phyloP scores from a whole-genome alignment of 1,284 basidiomycete genomes.

The Rhodofomes roseus region DNA sequence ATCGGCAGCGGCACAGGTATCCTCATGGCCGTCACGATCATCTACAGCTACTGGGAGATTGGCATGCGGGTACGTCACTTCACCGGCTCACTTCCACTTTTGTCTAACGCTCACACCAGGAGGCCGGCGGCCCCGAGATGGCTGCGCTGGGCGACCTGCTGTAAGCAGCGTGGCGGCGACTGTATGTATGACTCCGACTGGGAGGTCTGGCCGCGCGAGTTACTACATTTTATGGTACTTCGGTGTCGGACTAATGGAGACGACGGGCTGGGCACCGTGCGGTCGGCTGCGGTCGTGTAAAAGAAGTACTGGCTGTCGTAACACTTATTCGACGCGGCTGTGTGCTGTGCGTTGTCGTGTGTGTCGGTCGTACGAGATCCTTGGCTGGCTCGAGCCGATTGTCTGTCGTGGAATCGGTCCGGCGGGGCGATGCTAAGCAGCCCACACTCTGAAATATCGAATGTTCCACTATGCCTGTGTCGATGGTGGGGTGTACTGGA shows the following conservation, averaged over 20 bases:
- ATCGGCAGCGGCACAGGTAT: slow-evolving; percentile 98
- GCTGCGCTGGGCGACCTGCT: neutral
- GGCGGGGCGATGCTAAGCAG: no score
- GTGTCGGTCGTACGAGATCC: no score
- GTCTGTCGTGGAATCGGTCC: no score
- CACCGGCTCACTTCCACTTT: neutral
- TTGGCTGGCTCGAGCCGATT: no score
- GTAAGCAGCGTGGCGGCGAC: neutral
- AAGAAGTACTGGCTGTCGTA: neutral
- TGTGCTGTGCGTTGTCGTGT: no score
- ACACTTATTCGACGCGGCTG: neutral
- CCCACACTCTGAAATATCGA: no score
- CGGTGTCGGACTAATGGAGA: neutral
- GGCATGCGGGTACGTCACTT: slow-evolving; percentile 54
- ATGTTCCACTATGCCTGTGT: no score
- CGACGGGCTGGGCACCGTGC: neutral
- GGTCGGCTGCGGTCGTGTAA: neutral
- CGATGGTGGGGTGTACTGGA: no score
- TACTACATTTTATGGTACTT: neutral
- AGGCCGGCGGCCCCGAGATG: neutral
- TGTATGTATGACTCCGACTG: no score
- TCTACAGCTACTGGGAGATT: slow-evolving; percentile 89
- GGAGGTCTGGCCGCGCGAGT: neutral
- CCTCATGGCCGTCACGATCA: slow-evolving; percentile 96
- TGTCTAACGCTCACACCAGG: neutral